phyloP scores from a whole-genome alignment of 441 rosid species.

The Gossypium lobatum region DNA sequence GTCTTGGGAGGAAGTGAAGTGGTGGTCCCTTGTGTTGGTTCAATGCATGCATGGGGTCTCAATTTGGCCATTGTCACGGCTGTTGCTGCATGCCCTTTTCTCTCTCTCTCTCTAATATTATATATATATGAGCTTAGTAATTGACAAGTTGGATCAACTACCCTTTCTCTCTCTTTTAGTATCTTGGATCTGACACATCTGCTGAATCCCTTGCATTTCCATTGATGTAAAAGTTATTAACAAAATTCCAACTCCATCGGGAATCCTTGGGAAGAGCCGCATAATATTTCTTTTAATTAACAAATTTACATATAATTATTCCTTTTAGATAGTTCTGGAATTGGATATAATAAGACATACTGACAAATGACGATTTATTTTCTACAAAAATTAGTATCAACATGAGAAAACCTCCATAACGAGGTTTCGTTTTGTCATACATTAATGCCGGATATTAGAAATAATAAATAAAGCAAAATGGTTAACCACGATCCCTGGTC shows the following conservation, averaged over 20 bases:
- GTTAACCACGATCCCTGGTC: not conserved
- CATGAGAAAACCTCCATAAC: too few relatives aligned
- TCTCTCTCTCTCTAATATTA: too few relatives aligned
- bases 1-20: not conserved
- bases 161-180: not conserved
- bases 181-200: conserved; percentile 12
- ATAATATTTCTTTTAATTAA: too few relatives aligned
- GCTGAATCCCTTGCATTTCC: conserved; percentile 14
- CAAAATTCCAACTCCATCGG: not conserved
- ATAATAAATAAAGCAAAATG: not conserved
- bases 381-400: too few relatives aligned
- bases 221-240: not conserved
- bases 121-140: not conserved
- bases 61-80: not conserved
- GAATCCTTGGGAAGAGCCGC: too few relatives aligned
- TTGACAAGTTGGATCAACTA: not conserved
- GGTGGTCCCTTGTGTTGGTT: not conserved
- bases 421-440: too few relatives aligned
- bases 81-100: not conserved
- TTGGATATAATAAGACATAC: too few relatives aligned
- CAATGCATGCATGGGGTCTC: not conserved
- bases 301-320: not conserved
- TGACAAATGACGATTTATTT: too few relatives aligned
- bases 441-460: too few relatives aligned
- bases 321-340: not conserved